Percentiles rank a stretch among this genome's conserved stretches.
Conservation (phyloP, 2,329 filamentous ascomycete genomes). For the Colletotrichum chrysophilum region DNA sequence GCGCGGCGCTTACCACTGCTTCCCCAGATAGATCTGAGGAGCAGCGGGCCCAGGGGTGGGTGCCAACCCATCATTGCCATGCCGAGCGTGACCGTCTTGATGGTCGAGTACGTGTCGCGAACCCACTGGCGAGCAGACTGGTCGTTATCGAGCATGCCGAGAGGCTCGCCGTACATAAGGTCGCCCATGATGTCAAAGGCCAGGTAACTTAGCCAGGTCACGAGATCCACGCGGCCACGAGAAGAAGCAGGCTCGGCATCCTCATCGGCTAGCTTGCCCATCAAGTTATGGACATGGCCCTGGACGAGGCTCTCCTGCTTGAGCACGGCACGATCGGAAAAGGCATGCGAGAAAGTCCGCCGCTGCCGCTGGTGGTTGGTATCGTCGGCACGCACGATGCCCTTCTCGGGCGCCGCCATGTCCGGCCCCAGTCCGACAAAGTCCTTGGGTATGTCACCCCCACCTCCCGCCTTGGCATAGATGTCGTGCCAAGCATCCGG, state of each 20-base stretch:
- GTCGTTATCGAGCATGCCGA: conserved; percentile 28
- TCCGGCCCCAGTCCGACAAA: conserved; percentile 33
- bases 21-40: conserved; percentile 10
- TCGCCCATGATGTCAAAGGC: conserved; percentile 37
- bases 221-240: conserved; percentile 24
- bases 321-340: conserved; percentile 32
- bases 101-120: conserved; percentile 25
- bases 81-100: conserved; percentile 20
- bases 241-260: not conserved
- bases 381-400: conserved; percentile 16
- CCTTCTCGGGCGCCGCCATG: conserved; percentile 30
- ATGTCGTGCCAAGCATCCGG: conserved; percentile 23
- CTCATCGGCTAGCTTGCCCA: conserved; percentile 11
- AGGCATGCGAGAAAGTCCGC: conserved; percentile 31
- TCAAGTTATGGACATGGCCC: conserved; percentile 23
- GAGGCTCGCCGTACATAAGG: conserved; percentile 34
- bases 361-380: conserved; percentile 19
- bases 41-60: not conserved
- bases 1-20: conserved; percentile 2
- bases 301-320: conserved; percentile 33
- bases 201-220: conserved; percentile 27
- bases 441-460: conserved; percentile 25
- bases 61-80: conserved; percentile 19
- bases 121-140: conserved; percentile 31
- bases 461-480: conserved; percentile 16